A percentile compares a stretch with the other conserved stretches of the same genome.
Conservation (phyloP, 495 filamentous ascomycete species). For the Viridothelium virens region DNA sequence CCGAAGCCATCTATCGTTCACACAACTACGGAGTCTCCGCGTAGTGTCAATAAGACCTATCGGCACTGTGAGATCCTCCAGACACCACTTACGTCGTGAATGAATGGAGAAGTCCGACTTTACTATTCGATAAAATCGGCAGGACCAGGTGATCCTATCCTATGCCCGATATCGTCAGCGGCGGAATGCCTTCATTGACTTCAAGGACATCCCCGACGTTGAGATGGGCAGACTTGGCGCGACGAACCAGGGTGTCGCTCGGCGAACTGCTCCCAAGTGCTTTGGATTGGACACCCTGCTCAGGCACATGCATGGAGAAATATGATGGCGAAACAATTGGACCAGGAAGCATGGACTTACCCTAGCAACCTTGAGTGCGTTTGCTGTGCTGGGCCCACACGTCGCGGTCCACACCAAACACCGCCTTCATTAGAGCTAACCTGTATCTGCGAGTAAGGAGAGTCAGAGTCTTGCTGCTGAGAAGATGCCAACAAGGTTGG, state of each 20-base stretch:
- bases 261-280: background rate
- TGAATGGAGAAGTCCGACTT: too few species aligned
- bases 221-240: background rate
- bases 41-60: too few species aligned
- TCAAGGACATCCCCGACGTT: background rate
- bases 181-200: background rate
- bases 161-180: background rate
- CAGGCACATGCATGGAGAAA: conserved; percentile 3
- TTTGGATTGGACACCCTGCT: background rate
- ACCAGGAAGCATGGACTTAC: background rate
- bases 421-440: background rate
- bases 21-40: too few species aligned
- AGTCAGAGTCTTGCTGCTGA: background rate
- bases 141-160: too few species aligned
- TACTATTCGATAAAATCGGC: too few species aligned
- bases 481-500: background rate
- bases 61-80: too few species aligned
- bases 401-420: background rate
- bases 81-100: too few species aligned
- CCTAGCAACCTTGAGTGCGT: background rate
- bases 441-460: background rate
- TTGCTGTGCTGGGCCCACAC: conserved; percentile 4
- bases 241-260: background rate
- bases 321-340: background rate
- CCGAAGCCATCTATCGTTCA: too few species aligned